Evolutionary conservation across 352 stramenopile species (phyloP), one percentile per base, ranked within the genome.

Genomic region (Globisporangium spiculum): DNA sequence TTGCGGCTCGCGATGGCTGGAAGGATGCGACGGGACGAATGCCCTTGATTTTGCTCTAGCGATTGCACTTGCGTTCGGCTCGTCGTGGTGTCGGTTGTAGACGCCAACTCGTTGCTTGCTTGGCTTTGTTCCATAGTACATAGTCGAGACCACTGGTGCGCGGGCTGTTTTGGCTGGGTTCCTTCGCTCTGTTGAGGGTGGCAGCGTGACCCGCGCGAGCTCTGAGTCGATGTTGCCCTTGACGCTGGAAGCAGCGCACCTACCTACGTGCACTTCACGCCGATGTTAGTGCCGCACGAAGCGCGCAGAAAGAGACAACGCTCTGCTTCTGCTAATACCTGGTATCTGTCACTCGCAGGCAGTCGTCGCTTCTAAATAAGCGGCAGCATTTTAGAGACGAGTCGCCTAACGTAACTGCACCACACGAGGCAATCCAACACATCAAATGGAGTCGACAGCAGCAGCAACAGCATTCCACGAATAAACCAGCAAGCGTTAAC

Each of bases 111-210:
- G 48, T 44, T 44, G 10, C 22, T 41, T 52, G 30, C 48, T 38
- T 20, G 61, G 48, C 9, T 26, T 38, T 59, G 46, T 10, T 66
- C 61, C 61, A 66, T 59, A 34, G 16, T 58, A 46, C 61, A 66
- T 66, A 50, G 32, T 66, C 61, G 4, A 12, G 41, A 48, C 20
- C 22, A 46, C 60, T 58, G 16, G 27, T 3, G 12, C 56, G 27
- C 30, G 18, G 16, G 54, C 30, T 44, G 18, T 14, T 3, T 26
- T 20, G 41, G 5, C 16, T n/a, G 41, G 3, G 38, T 46, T 20
- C 12, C 14, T 50, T 50, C 4, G 41, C 6, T n/a, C 41, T 9
- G 41, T n/a, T n/a, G 16, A n/a, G 5, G 41, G 16, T 8, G 16
- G 16, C 14, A 50, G 41, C 4, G 4, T n/a, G 14, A 9, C 41